Percentiles rank a stretch among this genome's conserved stretches.
phyloP scores from a whole-genome alignment of 2,329 filamentous ascomycete genomes.

The Penicillium crustosum region DNA sequence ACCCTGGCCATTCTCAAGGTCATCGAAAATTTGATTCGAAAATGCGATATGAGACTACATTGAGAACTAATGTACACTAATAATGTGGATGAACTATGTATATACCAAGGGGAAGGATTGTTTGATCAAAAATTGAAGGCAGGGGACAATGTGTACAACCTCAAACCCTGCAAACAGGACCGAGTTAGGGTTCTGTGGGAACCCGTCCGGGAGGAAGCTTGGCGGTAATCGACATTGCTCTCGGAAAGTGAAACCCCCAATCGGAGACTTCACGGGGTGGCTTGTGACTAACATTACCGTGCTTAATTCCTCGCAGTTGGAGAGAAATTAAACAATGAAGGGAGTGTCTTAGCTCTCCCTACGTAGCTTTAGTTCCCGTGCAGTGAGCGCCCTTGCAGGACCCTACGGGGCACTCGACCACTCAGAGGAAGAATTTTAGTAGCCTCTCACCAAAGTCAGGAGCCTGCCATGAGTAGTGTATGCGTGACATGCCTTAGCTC shows the following conservation, averaged over 20 bases:
- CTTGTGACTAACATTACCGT: conserved; percentile 8
- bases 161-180: neutral
- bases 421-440: neutral
- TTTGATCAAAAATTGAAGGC: neutral
- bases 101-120: neutral
- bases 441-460: neutral
- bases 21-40: neutral
- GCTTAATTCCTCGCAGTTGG: conserved; percentile 16
- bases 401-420: conserved; percentile 1
- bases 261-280: conserved; percentile 2
- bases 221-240: conserved; percentile 2
- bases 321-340: conserved; percentile 22
- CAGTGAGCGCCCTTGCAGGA: conserved; percentile 20
- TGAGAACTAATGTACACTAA: neutral
- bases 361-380: conserved; percentile 1
- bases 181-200: neutral
- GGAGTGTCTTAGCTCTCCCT: conserved; percentile 12
- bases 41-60: neutral
- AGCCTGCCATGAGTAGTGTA: neutral
- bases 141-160: neutral
- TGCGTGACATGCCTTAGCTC: conserved; percentile 19
- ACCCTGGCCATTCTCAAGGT: neutral
- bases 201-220: neutral
- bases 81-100: neutral
- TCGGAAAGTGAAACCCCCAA: neutral